phyloP scores from a whole-genome alignment of 768 basidiomycete species.

The Lactifluus subvellereus region DNA sequence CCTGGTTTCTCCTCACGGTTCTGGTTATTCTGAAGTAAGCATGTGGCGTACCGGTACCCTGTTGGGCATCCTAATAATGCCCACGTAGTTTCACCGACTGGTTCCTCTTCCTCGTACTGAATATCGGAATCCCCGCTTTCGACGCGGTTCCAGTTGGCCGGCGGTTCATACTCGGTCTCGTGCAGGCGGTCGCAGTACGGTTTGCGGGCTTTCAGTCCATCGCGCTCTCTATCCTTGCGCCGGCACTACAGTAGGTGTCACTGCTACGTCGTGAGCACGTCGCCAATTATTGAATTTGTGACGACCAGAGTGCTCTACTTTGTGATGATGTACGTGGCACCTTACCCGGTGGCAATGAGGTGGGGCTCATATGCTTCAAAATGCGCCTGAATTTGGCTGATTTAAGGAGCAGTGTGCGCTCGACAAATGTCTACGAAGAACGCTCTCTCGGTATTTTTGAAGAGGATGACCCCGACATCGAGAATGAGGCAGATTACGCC shows the following conservation, averaged over 20 bases:
- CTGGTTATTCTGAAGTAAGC: conserved; percentile 64
- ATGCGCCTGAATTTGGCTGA: not conserved
- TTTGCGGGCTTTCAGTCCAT: conserved; percentile 83
- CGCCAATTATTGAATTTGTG: not conserved
- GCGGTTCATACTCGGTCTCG: conserved; percentile 63
- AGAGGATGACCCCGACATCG: conserved; percentile 28
- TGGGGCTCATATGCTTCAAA: conserved; percentile 24
- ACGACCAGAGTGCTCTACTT: conserved; percentile 66
- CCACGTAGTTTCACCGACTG: conserved; percentile 66
- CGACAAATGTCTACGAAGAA: conserved; percentile 48
- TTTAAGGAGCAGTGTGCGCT: conserved; percentile 35
- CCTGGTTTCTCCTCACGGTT: conserved; percentile 78
- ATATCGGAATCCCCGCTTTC: conserved; percentile 72
- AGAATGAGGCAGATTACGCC: conserved; percentile 24
- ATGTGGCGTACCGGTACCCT: too few species aligned
- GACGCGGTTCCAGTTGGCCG: conserved; percentile 63
- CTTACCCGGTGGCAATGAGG: conserved; percentile 79
- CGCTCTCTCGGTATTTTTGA: conserved; percentile 44
- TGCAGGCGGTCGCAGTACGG: conserved; percentile 78
- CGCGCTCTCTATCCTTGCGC: conserved; percentile 61
- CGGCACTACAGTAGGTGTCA: conserved; percentile 70
- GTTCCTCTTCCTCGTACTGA: conserved; percentile 83
- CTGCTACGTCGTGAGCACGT: too few species aligned
- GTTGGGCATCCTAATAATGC: not conserved
- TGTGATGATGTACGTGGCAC: conserved; percentile 82